Percentiles rank a stretch among this genome's conserved stretches.
phyloP scores from a whole-genome alignment of 2,329 filamentous ascomycete species.

The Acarospora socialis region DNA sequence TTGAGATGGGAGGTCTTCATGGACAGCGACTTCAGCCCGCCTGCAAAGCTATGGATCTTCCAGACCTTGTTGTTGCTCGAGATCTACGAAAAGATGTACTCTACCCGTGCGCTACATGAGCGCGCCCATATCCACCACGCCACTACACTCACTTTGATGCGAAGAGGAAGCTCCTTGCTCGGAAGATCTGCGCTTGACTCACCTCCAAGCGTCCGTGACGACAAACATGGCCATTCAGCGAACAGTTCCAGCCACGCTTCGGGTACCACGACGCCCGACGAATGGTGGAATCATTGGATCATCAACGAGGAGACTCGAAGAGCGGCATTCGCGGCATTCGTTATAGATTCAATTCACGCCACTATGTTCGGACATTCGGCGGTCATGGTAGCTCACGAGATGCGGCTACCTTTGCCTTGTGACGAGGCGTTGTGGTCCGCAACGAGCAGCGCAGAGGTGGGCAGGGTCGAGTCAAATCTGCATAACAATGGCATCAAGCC shows the following conservation, averaged over 20 bases:
- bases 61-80: conserved; percentile 81
- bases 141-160: conserved; percentile 89
- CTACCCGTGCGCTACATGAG: conserved; percentile 80
- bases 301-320: conserved; percentile 81
- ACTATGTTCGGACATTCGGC: conserved; percentile 97
- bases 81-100: conserved; percentile 96
- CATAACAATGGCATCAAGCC: conserved; percentile 70
- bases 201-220: conserved; percentile 59
- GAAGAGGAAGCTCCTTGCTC: conserved; percentile 78
- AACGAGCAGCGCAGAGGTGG: conserved; percentile 73
- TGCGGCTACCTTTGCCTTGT: conserved; percentile 79
- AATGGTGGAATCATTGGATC: conserved; percentile 95
- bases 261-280: conserved; percentile 59
- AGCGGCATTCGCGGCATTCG: conserved; percentile 84
- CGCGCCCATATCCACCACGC: conserved; percentile 93
- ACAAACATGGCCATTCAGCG: conserved; percentile 28
- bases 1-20: conserved; percentile 94
- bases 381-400: conserved; percentile 93
- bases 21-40: conserved; percentile 75
- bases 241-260: conserved; percentile 35
- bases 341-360: conserved; percentile 89
- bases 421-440: conserved; percentile 90
- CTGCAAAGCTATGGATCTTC: conserved; percentile 92
- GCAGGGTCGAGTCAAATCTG: conserved; percentile 65
- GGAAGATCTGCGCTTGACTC: conserved; percentile 75